Base-by-base conservation (phyloP, 495 filamentous ascomycete species). In the Neurospora sp. region DNA sequence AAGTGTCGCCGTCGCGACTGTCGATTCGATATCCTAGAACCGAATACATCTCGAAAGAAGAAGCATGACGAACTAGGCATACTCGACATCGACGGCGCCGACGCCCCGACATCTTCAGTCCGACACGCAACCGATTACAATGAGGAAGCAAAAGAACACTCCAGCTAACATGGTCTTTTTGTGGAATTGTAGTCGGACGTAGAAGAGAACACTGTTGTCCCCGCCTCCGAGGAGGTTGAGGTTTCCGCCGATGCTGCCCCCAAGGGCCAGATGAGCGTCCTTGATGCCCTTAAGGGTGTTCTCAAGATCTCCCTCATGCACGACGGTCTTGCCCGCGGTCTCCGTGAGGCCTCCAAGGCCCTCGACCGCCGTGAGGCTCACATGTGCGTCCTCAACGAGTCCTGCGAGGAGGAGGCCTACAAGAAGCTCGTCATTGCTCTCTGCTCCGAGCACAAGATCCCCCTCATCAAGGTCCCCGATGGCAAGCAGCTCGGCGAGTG, bases 401-500 rank as follows among this genome's bases (percentile, higher is more conserved):
- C 88, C 75, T 99, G 96, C 87, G 96, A 98, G 87, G 96, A 99
- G 89, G 96, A 99, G 89, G 95, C 96, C 76, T 99, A 99, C 89
- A 99, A 99, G 93, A 99, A 99, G 90, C 90, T 99, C 70, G 95
- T 99, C 77, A 93, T 98, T 75, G 96, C 96, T 76, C 90, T 99
- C 71, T 99, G 96, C 90, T 92, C 90, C 71, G 96, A 98, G 89
- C 96, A 99, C 88, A 96, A 97, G 90, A 99, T 99, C 80, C 96
- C 96, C 73, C 88, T 99, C 75, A 99, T 99, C 89, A 98, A 99
- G 92, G 95, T 99, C 75, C 94, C 95, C 81, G 96, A 99, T 86
- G 96, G 96, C 83, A 99, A 99, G 90, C 92, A 97, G 88, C 88
- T 99, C 78, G 96, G 96, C 86, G 96, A 99, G 89, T 98, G 96